These are phyloP conservation scores for Calycina herbarum DNA, from an alignment of 2,329 filamentous ascomycete species.

Conservation along the genomic window DNA sequence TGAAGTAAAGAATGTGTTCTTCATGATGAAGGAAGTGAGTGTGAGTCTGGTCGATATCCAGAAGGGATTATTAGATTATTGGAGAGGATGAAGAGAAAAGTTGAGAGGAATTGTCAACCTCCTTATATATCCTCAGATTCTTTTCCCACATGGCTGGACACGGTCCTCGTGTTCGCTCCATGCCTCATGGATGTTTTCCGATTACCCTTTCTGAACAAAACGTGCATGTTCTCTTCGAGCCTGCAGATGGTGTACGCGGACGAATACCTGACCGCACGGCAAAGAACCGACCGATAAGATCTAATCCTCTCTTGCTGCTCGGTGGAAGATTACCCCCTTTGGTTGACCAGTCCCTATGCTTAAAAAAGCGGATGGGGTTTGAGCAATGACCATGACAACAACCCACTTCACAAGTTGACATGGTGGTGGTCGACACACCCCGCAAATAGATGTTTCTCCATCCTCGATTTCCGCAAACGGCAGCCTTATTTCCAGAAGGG, in stretches of 20 bases:
- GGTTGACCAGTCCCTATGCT: not conserved
- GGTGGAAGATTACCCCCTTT: not conserved
- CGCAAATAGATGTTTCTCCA: not conserved
- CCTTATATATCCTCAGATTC: slow-evolving; percentile 6
- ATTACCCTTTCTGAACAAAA: not conserved
- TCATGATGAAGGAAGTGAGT: slow-evolving; percentile 27
- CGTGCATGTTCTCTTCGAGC: not conserved
- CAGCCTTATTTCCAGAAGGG: not conserved
- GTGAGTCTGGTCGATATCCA: slow-evolving; percentile 15
- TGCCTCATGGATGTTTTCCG: not conserved
- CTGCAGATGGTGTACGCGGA: not conserved
- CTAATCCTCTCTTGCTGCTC: not conserved
- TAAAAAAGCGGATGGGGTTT: not conserved
- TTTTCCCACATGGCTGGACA: not conserved
- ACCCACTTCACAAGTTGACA: not conserved
- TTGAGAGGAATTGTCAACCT: slow-evolving; percentile 6
- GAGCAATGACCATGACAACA: not conserved
- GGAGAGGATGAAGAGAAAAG: slow-evolving; percentile 13
- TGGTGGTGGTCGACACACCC: not conserved
- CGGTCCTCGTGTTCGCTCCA: not conserved
- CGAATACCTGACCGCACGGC: not conserved
- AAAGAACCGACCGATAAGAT: not conserved
- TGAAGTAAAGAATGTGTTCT: slow-evolving; percentile 28
- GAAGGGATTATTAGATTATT: slow-evolving; percentile 16
- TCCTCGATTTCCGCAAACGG: not conserved